Evolutionary conservation across 2,329 filamentous ascomycete species (phyloP).

Genomic region (Ophiostoma ulmi): DNA sequence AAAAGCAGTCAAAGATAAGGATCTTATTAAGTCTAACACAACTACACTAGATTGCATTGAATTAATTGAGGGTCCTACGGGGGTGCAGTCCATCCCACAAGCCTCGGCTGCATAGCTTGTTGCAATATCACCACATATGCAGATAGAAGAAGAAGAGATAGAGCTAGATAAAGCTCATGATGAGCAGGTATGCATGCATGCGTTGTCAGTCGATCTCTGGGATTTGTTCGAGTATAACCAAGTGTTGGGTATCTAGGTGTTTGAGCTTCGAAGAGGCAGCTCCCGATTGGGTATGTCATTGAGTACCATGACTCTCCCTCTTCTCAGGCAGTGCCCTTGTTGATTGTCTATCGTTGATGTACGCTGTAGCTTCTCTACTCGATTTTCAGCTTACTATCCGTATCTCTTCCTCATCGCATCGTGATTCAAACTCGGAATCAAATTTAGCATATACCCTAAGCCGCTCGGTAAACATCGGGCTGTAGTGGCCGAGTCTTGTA

Average conservation of each 20-base stretch:
- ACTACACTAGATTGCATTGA: background rate
- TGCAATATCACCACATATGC: background rate
- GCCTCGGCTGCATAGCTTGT: background rate
- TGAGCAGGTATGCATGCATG: conserved; percentile 9
- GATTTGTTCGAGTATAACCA: background rate
- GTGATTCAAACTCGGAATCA: background rate
- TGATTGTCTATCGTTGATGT: background rate
- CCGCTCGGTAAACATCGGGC: conserved; percentile 5
- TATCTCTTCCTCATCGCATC: background rate
- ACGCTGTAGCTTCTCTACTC: background rate
- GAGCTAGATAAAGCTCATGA: background rate
- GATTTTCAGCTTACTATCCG: background rate
- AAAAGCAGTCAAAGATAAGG: background rate
- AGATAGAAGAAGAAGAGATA: background rate
- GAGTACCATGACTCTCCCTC: too few species aligned
- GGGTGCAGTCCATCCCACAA: background rate
- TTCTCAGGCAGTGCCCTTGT: background rate
- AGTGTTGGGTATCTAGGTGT: background rate
- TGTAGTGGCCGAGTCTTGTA: background rate
- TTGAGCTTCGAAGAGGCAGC: background rate
- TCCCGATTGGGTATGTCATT: background rate
- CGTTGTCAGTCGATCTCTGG: conserved; percentile 6
- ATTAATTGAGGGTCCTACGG: background rate
- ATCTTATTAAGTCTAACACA: background rate
- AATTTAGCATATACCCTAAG: background rate